Base-by-base conservation (phyloP, 2,329 filamentous ascomycete species). In the Pseudogymnoascus sp. region DNA sequence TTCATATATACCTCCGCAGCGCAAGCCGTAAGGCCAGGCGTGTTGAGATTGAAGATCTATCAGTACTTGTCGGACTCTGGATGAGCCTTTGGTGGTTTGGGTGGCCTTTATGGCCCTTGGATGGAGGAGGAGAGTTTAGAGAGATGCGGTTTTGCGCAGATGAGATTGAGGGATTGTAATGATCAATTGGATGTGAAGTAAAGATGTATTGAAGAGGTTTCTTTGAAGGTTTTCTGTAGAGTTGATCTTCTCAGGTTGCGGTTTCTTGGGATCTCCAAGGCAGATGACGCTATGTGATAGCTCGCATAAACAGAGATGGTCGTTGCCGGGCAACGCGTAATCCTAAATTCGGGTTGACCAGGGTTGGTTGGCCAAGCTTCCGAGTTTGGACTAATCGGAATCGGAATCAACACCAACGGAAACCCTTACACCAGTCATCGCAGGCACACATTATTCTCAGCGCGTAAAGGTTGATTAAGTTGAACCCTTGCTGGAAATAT, bases 11-110 rank as follows among this genome's bases (percentile, higher is more conserved):
- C 88, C 87, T 92, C 87, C 87, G 86, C 87, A 90, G 85, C 82
- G 85, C 86, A 88, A 89, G 86, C 86, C 85, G 86, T 84, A 81
- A 83, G 84, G 87, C 87, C 87, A 87, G 88, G 87, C 86, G 81
- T 77, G 70, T 71, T 66, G 66, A 72, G 65, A 68, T 69, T 67
- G 70, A 71, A 69, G 70, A 65, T 72, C 76, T 77, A 75, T 80
- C 80, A 82, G 78, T 78, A 75, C 74, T 71, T 66, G 71, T 70
- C 70, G 77, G 35, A 77, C 75, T 74, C 74, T 70, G 67, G 68
- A 67, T 58, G 65, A 71, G 68, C 64, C 68, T 65, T 62, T 59
- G 36, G 61, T 62, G 47, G 60, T 62, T 60, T 39, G 44, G 40
- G 61, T 40, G 44, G 44, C 44, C 44, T 50, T 50, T 13, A 15